Evolutionary conservation across 2,329 filamentous ascomycete genomes (phyloP).

Genomic region (Plenodomus lindquistii): DNA sequence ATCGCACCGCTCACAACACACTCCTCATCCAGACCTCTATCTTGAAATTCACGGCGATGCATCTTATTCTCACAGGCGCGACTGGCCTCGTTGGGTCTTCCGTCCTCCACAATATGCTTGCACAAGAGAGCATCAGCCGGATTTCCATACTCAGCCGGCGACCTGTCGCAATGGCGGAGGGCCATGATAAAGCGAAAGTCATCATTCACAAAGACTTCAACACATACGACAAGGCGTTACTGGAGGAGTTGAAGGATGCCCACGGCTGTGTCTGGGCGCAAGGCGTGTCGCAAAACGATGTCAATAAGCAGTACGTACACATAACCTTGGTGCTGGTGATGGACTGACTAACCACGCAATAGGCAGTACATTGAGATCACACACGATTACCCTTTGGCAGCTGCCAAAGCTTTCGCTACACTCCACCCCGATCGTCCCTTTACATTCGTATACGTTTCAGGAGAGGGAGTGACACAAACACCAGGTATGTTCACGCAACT

Average conservation of each 20-base stretch:
- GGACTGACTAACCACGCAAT: constrained; percentile 3
- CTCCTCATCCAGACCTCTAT: no score
- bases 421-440: constrained; percentile 59
- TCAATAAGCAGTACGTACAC: constrained; percentile 59
- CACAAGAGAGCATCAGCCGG: constrained; percentile 57
- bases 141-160: constrained; percentile 70
- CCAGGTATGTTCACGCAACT: constrained; percentile 61
- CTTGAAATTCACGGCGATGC: constrained; percentile 26
- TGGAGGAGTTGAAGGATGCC: constrained; percentile 65
- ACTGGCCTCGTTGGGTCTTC: constrained; percentile 49
- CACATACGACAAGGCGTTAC: constrained; percentile 60
- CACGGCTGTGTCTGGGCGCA: constrained; percentile 74
- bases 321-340: neutral
- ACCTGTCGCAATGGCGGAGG: constrained; percentile 65
- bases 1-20: no score
- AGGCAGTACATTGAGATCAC: constrained; percentile 71
- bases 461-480: constrained; percentile 61
- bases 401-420: constrained; percentile 62
- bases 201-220: constrained; percentile 71
- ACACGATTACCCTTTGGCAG: constrained; percentile 65
- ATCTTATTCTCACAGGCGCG: constrained; percentile 51
- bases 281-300: constrained; percentile 65
- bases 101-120: constrained; percentile 45
- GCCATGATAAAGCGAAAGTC: constrained; percentile 64
- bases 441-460: constrained; percentile 73